Percentiles rank a stretch among this genome's conserved stretches.
Conservation (phyloP, 2,329 filamentous ascomycete genomes). For the Graphium sp. region DNA sequence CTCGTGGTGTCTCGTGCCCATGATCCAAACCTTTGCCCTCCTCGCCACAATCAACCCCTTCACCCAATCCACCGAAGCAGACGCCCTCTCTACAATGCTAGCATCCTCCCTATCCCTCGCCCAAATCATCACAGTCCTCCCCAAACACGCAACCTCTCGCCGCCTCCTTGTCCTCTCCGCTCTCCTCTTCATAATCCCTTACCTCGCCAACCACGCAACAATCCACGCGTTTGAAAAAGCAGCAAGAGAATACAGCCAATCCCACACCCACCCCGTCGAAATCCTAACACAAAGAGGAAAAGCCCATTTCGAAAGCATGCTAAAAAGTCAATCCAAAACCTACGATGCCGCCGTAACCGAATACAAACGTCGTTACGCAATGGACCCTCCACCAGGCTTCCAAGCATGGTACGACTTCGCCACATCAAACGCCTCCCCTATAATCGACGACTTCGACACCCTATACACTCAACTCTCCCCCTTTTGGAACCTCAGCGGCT, state of each 20-base stretch:
- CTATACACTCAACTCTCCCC: conserved; percentile 21
- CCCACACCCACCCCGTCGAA: conserved; percentile 17
- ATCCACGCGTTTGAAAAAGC: conserved; percentile 5
- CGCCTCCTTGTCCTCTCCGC: too few species aligned
- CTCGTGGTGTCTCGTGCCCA: conserved; percentile 14
- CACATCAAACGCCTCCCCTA: conserved; percentile 16
- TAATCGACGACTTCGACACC: conserved; percentile 33
- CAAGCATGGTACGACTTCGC: conserved; percentile 26
- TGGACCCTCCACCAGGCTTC: conserved; percentile 27
- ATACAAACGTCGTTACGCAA: conserved; percentile 23
- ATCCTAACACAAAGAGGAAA: conserved; percentile 12
- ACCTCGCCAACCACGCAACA: too few species aligned
- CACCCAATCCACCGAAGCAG: conserved; percentile 10
- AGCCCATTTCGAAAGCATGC: conserved; percentile 12
- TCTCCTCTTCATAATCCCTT: too few species aligned
- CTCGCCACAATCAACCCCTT: conserved; percentile 12
- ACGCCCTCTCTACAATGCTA: conserved; percentile 10
- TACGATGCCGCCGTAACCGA: conserved; percentile 17
- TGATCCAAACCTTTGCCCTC: conserved; percentile 15
- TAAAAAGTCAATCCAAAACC: conserved; percentile 18
- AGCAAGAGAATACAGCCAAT: conserved; percentile 3
- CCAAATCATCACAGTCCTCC: conserved; percentile 14
- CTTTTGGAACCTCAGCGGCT: conserved; percentile 19
- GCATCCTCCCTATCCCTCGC: conserved; percentile 14
- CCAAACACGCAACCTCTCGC: conserved; percentile 12